Conservation (phyloP, 306 rosid genomes). For the Quercus bicolor region DNA sequence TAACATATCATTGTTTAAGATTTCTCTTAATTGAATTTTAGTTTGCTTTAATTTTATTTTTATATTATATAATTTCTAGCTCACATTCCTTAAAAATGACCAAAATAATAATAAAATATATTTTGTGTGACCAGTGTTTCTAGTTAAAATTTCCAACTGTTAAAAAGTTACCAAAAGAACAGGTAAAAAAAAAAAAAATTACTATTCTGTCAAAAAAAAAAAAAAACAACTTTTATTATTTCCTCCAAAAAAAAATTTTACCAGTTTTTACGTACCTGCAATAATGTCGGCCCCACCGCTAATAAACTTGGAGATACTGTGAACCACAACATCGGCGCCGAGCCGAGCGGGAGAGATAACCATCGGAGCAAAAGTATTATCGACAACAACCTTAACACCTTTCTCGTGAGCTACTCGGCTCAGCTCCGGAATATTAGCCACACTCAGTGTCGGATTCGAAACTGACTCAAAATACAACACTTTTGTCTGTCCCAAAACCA, state of each 20-base stretch:
- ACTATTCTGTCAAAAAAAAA: too few relatives aligned
- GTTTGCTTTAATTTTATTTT: too few relatives aligned
- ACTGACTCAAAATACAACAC: slow-evolving; percentile 69
- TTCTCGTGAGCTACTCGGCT: slow-evolving; percentile 53
- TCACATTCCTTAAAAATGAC: too few relatives aligned
- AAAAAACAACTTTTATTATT: too few relatives aligned
- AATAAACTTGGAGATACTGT: slow-evolving; percentile 85
- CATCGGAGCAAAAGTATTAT: slow-evolving; percentile 92
- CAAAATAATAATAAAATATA: too few relatives aligned
- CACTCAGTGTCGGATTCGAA: slow-evolving; percentile 70
- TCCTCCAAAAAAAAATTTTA: neutral
- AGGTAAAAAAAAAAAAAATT: neutral
- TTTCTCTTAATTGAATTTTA: too few relatives aligned
- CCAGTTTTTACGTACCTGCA: slow-evolving; percentile 50
- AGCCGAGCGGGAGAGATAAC: slow-evolving; percentile 72
- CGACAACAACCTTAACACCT: slow-evolving; percentile 82
- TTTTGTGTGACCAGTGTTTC: too few relatives aligned
- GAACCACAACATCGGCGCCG: slow-evolving; percentile 90
- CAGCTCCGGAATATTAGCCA: slow-evolving; percentile 74
- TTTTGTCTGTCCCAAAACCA: slow-evolving; percentile 65
- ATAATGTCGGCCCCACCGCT: slow-evolving; percentile 98
- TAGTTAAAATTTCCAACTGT: neutral
- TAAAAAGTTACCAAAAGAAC: neutral
- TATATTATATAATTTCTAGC: too few relatives aligned
- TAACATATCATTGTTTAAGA: too few relatives aligned